phyloP scores from a whole-genome alignment of 352 stramenopile genomes.

The Albugo laibachii region DNA sequence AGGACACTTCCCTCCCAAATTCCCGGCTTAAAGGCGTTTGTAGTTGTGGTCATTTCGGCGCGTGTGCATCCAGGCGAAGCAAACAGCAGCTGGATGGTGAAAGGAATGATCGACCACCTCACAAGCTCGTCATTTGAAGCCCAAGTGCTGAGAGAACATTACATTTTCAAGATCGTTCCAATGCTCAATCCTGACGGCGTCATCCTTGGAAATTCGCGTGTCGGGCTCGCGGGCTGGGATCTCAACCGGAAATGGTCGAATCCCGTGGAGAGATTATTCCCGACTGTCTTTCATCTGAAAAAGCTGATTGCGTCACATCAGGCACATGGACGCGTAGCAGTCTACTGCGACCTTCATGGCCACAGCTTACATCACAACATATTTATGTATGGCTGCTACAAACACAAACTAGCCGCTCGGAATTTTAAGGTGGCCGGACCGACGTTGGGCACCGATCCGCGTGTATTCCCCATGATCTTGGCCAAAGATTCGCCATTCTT shows the following conservation, averaged over 20 bases:
- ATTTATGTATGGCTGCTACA: conserved; percentile 90
- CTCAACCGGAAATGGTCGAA: conserved; percentile 80
- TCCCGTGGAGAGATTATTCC: conserved; percentile 41
- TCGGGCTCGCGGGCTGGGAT: conserved; percentile 56
- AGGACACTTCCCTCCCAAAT: conserved; percentile 7
- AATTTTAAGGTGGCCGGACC: conserved; percentile 13
- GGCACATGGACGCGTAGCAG: conserved; percentile 30
- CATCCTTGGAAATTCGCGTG: conserved; percentile 84
- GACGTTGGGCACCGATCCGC: conserved; percentile 18
- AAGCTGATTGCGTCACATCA: conserved; percentile 41
- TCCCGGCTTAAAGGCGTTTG: not conserved
- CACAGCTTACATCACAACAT: conserved; percentile 87
- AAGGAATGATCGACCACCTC: conserved; percentile 81
- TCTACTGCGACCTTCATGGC: conserved; percentile 85
- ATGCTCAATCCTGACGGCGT: conserved; percentile 91
- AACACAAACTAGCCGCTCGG: conserved; percentile 69
- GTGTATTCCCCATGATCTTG: conserved; percentile 63
- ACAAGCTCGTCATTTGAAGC: conserved; percentile 36
- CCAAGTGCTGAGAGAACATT: conserved; percentile 55
- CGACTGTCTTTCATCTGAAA: conserved; percentile 81
- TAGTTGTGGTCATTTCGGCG: conserved; percentile 54
- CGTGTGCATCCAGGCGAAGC: conserved; percentile 82
- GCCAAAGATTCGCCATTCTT: conserved; percentile 46
- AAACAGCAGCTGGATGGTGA: conserved; percentile 89
- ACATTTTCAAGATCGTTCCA: conserved; percentile 84